Evolutionary conservation across 208 protist genomes (phyloP), one percentile per base, ranked within the genome.

Genomic region (Endotrypanum monterogeii): DNA sequence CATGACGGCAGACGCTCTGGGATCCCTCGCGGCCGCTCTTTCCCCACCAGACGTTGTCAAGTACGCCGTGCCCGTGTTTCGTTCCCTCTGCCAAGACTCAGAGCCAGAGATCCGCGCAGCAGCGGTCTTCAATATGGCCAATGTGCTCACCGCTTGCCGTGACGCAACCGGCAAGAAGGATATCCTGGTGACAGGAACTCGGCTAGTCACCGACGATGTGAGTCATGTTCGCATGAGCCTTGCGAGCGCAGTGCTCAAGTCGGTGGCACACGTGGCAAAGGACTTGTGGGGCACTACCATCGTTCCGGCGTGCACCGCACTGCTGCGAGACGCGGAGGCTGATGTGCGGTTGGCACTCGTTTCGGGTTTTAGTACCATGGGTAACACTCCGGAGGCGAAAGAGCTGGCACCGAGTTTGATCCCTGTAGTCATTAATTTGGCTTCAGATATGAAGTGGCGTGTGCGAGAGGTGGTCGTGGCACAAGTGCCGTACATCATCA

Each of bases 1-100:
- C 87, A 99, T 99, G 95, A 91, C 96, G 23, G 98, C 98, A 14
- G 98, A 99, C 76, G 87, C 94, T n/a, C 93, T 99, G 57, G 89
- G 93, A 52, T 76, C 68, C 70, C 80, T 97, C 46, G 84, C 90
- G 11, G 77, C 63, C 30, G 86, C 80, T n/a, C 80, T 92, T 30
- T 80, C 88, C 14, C 72, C 83, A n/a, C 71, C 83, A 12, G 90
- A 95, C 70, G 87, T 92, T 20, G 80, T 78, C 23, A 89, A 87
- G 74, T 84, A 89, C 65, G 82, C 85, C 51, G 83, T 91, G 65
- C 93, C 87, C 23, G 78, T 93, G 28, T 97, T 95, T 78, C 81
- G 79, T 48, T 73, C 81, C 12, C 86, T 97, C 37, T 92, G 88
- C 72, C 88, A 94, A 80, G 93, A 97, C 73, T 71, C 85, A 3